phyloP scores from a whole-genome alignment of 2,329 filamentous ascomycete species.

The Paracorniculantispora psalliotae region DNA sequence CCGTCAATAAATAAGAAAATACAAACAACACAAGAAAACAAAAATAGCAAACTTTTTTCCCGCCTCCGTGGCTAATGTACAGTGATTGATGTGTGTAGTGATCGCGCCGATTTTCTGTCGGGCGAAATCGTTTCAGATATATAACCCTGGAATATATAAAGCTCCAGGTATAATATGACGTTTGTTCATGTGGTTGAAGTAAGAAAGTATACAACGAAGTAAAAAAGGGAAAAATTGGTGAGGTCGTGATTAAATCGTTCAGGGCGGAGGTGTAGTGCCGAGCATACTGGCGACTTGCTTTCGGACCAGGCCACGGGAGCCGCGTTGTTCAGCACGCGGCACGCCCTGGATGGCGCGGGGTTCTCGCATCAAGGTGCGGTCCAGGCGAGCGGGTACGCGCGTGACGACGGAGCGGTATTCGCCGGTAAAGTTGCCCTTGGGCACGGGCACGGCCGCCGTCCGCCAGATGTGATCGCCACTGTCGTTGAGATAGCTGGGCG shows the following conservation, averaged over 20 bases:
- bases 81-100: background rate
- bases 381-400: conserved; percentile 74
- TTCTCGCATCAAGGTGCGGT: conserved; percentile 84
- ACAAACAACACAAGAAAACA: background rate
- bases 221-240: background rate
- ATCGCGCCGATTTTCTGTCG: background rate
- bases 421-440: conserved; percentile 57
- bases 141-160: too few species aligned
- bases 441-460: conserved; percentile 55
- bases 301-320: conserved; percentile 44
- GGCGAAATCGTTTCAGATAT: background rate
- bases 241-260: background rate
- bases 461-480: conserved; percentile 77
- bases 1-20: background rate
- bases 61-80: conserved; percentile 1
- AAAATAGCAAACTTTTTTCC: conserved; percentile 6
- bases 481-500: conserved; percentile 62
- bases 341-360: conserved; percentile 84
- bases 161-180: background rate
- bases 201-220: background rate
- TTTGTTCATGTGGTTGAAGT: background rate
- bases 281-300: conserved; percentile 53
- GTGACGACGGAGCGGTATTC: conserved; percentile 58
- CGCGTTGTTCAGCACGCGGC: conserved; percentile 56
- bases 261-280: conserved; percentile 37